Percentiles rank a stretch among this genome's conserved stretches.
phyloP scores from a whole-genome alignment of 768 basidiomycete genomes.

The Tremella mesenterica region DNA sequence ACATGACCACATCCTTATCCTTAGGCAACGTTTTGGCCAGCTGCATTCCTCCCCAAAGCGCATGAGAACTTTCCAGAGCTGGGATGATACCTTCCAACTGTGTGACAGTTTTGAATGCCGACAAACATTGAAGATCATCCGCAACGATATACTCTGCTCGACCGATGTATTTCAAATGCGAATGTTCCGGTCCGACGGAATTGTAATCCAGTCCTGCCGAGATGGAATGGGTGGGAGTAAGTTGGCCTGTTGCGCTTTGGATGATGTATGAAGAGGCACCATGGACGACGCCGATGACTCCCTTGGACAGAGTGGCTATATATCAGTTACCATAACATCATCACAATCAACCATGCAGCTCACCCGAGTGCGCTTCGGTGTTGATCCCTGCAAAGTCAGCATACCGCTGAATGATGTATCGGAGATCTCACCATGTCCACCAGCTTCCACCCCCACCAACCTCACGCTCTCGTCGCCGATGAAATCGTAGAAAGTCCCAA shows the following conservation, averaged over 20 bases:
- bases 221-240: conserved; percentile 93
- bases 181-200: conserved; percentile 92
- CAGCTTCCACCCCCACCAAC: conserved; percentile 90
- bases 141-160: conserved; percentile 88
- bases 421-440: conserved; percentile 98
- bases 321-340: background rate
- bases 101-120: conserved; percentile 83
- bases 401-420: too few relatives aligned
- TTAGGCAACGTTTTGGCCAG: conserved; percentile 75
- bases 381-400: too few relatives aligned
- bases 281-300: conserved; percentile 87
- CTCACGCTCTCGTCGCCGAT: conserved; percentile 77
- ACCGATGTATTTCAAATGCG: conserved; percentile 90
- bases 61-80: conserved; percentile 90
- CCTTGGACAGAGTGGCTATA: conserved; percentile 74
- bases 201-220: conserved; percentile 52
- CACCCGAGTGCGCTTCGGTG: conserved; percentile 66
- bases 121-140: conserved; percentile 85
- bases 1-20: conserved; percentile 86
- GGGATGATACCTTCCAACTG: conserved; percentile 97
- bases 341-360: background rate
- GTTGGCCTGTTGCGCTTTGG: conserved; percentile 80
- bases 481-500: conserved; percentile 96
- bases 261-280: conserved; percentile 89
- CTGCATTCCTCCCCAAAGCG: conserved; percentile 82